Percentiles rank a stretch among this genome's conserved stretches.
Conservation (phyloP, 306 rosid species). For the Carpinus viminea region DNA sequence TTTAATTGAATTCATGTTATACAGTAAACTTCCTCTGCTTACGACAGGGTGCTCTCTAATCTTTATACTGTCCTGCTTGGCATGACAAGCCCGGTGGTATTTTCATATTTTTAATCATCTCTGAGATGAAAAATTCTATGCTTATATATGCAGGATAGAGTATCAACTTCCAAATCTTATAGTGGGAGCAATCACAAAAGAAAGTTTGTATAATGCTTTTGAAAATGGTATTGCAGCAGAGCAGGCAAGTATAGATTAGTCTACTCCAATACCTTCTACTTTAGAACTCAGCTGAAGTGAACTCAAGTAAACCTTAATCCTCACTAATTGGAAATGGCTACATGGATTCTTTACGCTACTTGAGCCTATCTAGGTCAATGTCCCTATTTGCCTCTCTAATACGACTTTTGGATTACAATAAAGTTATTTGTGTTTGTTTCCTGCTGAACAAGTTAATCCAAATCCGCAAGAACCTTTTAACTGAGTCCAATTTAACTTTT, state of each 20-base stretch:
- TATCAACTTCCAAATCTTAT: slow-evolving; percentile 98
- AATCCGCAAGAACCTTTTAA: background rate
- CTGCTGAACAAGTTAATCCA: background rate
- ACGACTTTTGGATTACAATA: background rate
- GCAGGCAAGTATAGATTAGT: slow-evolving; percentile 50
- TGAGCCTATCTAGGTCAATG: background rate
- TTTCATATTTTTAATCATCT: slow-evolving; percentile 10
- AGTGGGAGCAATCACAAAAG: slow-evolving; percentile 94
- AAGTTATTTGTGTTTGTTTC: background rate
- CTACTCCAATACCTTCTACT: background rate
- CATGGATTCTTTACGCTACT: background rate
- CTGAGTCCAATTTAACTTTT: background rate
- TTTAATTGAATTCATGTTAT: slow-evolving; percentile 9
- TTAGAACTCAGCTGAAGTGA: background rate
- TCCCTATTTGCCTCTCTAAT: background rate
- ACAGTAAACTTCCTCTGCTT: background rate
- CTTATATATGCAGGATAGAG: slow-evolving; percentile 68
- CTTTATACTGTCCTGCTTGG: slow-evolving; percentile 7
- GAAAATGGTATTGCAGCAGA: slow-evolving; percentile 85
- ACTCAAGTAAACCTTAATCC: background rate
- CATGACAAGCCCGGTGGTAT: slow-evolving; percentile 4
- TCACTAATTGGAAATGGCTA: background rate
- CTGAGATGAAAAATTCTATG: slow-evolving; percentile 19
- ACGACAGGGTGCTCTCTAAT: background rate
- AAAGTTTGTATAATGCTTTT: slow-evolving; percentile 91